These are phyloP conservation scores for Kodamaea restingae DNA, from an alignment of 805 yeast species.

Conservation along the genomic window DNA sequence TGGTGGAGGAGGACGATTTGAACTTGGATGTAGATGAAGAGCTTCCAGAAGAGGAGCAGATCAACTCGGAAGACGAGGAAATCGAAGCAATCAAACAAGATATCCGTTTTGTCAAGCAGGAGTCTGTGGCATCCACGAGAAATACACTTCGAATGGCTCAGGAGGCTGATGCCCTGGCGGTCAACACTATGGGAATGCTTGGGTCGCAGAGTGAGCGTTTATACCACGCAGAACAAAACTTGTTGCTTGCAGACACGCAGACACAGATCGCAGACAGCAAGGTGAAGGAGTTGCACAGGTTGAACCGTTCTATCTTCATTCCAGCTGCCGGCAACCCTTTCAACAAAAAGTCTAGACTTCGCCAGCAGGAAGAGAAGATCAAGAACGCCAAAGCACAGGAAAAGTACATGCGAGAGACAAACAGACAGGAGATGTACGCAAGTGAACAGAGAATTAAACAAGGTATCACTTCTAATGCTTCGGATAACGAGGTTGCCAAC, in stretches of 20 bases:
- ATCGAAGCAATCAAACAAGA: constrained; percentile 83
- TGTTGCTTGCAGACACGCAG: constrained; percentile 76
- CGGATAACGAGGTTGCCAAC: constrained; percentile 32
- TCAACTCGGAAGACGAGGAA: constrained; percentile 74
- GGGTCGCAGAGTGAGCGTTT: constrained; percentile 92
- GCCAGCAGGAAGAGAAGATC: constrained; percentile 68
- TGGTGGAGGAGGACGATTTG: constrained; percentile 33
- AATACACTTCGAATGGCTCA: constrained; percentile 63
- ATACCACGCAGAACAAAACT: constrained; percentile 71
- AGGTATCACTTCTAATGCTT: constrained; percentile 48
- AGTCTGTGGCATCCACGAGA: constrained; percentile 79
- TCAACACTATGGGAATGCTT: constrained; percentile 81
- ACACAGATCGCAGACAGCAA: constrained; percentile 78
- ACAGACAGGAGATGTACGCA: constrained; percentile 54
- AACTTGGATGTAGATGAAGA: constrained; percentile 36
- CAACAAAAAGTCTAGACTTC: constrained; percentile 70
- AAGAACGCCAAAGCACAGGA: constrained; percentile 59
- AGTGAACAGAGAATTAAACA: constrained; percentile 66
- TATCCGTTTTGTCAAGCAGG: constrained; percentile 78
- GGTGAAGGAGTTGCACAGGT: constrained; percentile 71
- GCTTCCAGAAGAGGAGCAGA: constrained; percentile 34
- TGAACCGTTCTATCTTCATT: constrained; percentile 77
- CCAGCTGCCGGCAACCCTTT: constrained; percentile 83
- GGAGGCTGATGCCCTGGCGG: constrained; percentile 44
- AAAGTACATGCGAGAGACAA: constrained; percentile 57